Evolutionary conservation across 176 grass and related monocot genomes (phyloP), one percentile per base, ranked within the genome.

Genomic region (Carex kokanica): DNA sequence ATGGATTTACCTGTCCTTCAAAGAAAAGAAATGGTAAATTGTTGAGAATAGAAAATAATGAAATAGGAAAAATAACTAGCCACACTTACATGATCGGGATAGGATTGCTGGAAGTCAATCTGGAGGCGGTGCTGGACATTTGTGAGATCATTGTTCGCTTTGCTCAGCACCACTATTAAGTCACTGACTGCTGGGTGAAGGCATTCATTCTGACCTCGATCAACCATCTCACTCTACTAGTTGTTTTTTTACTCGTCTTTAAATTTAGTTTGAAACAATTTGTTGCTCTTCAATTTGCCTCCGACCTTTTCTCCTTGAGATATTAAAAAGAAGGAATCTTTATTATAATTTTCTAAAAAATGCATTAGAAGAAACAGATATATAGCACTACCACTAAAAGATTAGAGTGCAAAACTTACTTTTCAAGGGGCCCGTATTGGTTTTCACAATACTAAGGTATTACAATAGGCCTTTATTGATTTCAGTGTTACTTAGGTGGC

Each of bases 111-210:
- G 88, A 92, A 91, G 45, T 97, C 92, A 34, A 84, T 66, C 13
- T 94, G 92, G 65, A 92, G 87, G 57, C 84, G 90, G 88, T 75
- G 88, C 81, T 94, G 85, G 15, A 94, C 88, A 21, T 88, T 83
- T 65, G 64, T 29, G 53, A 97, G 92, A 78, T 89, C 81, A 67
- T 24, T 60, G 73, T 72, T 89, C 3, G 88, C 92, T 29, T 87
- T 66, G 60, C 85, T 85, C 52, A 94, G 85, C 52, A 87, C 93
- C 72, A 62, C 75, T 43, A 89, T 74, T 45, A 92, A 79, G 52
- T 92, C 92, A 70, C 71, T 83, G 57, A 97, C 78, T 40, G 86
- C 92, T n/a, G 85, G 59, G 72, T 94, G 91, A 58, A 75, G 78
- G 2, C 64, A 64, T 5, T 78, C 53, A 40, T 38, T 85, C 81